Evolutionary conservation across 73 alveolate genomes (phyloP).

Genomic region (Paramecium caudatum): DNA sequence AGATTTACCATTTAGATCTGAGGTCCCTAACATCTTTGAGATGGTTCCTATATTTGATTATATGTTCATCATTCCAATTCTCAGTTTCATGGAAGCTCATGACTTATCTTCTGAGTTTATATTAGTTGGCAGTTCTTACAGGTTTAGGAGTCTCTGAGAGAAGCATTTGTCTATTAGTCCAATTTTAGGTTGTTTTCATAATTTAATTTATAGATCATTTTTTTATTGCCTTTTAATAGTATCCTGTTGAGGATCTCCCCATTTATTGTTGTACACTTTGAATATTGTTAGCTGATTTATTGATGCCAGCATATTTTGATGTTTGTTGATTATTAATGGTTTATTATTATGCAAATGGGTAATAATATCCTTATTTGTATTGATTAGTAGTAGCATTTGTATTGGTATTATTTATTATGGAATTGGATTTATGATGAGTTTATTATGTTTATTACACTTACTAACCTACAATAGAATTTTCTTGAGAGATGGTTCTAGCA

Average conservation of each 20-base stretch:
- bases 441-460: background rate
- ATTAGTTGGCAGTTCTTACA: no score
- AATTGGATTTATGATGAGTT: constrained; percentile 66
- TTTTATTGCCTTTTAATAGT: constrained; percentile 51
- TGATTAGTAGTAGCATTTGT: no score
- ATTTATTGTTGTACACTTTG: constrained; percentile 3
- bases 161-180: constrained; percentile 3
- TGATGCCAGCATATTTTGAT: constrained; percentile 19
- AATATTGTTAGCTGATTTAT: constrained; percentile 59
- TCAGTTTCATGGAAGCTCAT: constrained; percentile 34
- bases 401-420: constrained; percentile 3
- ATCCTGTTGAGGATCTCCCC: constrained; percentile 54
- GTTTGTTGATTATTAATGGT: constrained; percentile 21
- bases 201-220: constrained; percentile 48
- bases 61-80: constrained; percentile 49
- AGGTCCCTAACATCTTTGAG: constrained; percentile 12
- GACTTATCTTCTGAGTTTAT: no score
- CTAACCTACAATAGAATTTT: background rate
- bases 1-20: background rate
- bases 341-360: constrained; percentile 36
- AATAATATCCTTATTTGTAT: constrained; percentile 53
- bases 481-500: constrained; percentile 27
- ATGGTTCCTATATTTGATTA: constrained; percentile 19
- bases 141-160: no score
- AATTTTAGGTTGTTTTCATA: constrained; percentile 17